A percentile compares a stretch with the other conserved stretches of the same genome.
Evolutionary conservation across 169 alveolate species (phyloP).

Genomic region (Babesia sp.): DNA sequence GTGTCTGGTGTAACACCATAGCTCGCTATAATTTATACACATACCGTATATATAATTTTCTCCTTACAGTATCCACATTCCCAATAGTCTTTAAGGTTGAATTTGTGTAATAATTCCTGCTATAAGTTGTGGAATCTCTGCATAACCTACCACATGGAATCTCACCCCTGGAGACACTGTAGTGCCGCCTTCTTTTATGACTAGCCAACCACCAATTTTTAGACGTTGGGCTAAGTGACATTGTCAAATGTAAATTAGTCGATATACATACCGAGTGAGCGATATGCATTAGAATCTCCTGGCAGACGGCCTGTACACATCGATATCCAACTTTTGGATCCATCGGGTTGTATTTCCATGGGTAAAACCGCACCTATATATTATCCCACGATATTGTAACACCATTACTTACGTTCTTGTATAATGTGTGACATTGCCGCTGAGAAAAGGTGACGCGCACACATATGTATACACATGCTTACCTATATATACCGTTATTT

Average conservation of each 20-base stretch:
- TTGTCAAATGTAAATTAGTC: neutral
- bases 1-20: too few species aligned
- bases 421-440: constrained; percentile 29
- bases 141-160: constrained; percentile 37
- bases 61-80: constrained; percentile 34
- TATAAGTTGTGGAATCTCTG: neutral
- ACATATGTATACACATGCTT: neutral
- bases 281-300: constrained; percentile 4
- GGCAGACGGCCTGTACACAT: constrained; percentile 19
- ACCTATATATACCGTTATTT: constrained; percentile 24
- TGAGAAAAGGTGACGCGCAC: neutral
- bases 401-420: neutral
- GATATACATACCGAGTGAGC: constrained; percentile 21
- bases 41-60: constrained; percentile 26
- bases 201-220: constrained; percentile 28
- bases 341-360: neutral
- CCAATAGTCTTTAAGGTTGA: constrained; percentile 5
- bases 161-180: constrained; percentile 43
- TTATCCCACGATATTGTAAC: neutral
- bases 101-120: constrained; percentile 30
- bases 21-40: too few species aligned
- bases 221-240: constrained; percentile 32
- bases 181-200: neutral
- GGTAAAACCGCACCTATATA: neutral
- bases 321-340: constrained; percentile 17